Percentiles rank a stretch among this genome's conserved stretches.
These are phyloP conservation scores for Termitomyces sp. DNA, from an alignment of 768 basidiomycete genomes.

Conservation along the genomic window DNA sequence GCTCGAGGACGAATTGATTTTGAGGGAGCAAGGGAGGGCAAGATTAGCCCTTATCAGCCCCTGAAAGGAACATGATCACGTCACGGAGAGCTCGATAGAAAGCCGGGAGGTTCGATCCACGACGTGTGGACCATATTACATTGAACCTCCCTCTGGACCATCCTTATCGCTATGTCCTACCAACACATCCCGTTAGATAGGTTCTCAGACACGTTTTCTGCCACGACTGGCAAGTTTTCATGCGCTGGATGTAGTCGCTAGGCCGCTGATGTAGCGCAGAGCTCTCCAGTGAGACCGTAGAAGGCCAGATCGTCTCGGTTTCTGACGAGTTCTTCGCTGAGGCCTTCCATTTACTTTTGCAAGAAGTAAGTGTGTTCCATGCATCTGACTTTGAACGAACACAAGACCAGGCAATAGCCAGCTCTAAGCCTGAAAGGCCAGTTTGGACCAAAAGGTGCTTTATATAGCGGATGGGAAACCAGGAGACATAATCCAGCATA, in stretches of 20 bases:
- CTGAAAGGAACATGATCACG: no score
- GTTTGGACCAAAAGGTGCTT: slow-evolving; percentile 92
- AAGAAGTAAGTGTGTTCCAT: slow-evolving; percentile 66
- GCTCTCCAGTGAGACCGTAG: slow-evolving; percentile 82
- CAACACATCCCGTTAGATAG: slow-evolving; percentile 40
- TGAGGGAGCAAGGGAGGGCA: no score
- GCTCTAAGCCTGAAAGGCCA: slow-evolving; percentile 90
- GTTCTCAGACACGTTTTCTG: slow-evolving; percentile 44
- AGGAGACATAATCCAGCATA: slow-evolving; percentile 82
- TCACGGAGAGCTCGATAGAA: no score
- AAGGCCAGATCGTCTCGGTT: slow-evolving; percentile 66
- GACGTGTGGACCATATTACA: background rate
- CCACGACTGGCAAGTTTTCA: slow-evolving; percentile 41
- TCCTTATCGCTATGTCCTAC: slow-evolving; percentile 34
- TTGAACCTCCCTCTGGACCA: background rate
- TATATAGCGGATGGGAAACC: slow-evolving; percentile 94
- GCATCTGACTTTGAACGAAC: background rate
- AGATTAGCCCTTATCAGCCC: no score
- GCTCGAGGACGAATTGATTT: no score
- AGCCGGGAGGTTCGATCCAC: background rate
- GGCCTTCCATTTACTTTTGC: slow-evolving; percentile 76
- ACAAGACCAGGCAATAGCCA: slow-evolving; percentile 47
- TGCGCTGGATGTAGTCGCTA: background rate
- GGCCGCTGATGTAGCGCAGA: slow-evolving; percentile 42
- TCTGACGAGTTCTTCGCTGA: slow-evolving; percentile 98